Base-by-base conservation (phyloP, 305 asterid species). In the Fraxinus velutina region DNA sequence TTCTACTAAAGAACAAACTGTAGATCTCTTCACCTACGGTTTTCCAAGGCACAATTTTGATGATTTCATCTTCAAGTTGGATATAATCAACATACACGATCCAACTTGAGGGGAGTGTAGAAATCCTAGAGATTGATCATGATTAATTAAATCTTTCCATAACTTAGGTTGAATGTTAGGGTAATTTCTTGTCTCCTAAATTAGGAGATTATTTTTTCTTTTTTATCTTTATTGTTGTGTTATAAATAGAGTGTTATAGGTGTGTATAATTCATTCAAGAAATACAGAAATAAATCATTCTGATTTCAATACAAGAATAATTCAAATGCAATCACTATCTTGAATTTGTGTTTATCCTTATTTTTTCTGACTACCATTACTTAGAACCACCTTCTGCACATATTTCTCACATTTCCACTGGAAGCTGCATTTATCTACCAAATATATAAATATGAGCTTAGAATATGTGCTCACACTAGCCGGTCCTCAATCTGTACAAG, bases 391-490 rank as follows among this genome's bases (percentile, higher is more conserved):
- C 19, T 73, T 55, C 12, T 36, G 6, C 32, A 24, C 73, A 27
- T 29, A 60, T 64, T 80, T 74, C 84, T 57, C 27, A 62, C n/a
- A 19, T 22, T 81, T 82, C 36, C 15, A 78, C 74, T 64, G 39
- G 47, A 55, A 78, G 34, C 68, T 77, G 50, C 10, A 47, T 50
- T 71, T 50, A n/a, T 77, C 44, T 32, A 71, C 75, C 29, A 55
- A 27, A 30, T 4, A 29, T 60, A 36, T 74, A 62, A 73, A 36
- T 80, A 50, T 44, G 84, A 73, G 73, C 44, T 57, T 62, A 62
- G 50, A 32, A 42, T 77, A 22, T 33, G 5, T 30, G 70, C 22
- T 66, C 22, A 33, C 81, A n/a, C 75, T 55, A 27, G 34, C 64
- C 21, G 47, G 39, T 21, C n/a, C 37, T 37, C 36, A 34, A 78